Percentiles rank a stretch among this genome's conserved stretches.
phyloP scores from a whole-genome alignment of 306 rosid species.

The Lupinus albus region DNA sequence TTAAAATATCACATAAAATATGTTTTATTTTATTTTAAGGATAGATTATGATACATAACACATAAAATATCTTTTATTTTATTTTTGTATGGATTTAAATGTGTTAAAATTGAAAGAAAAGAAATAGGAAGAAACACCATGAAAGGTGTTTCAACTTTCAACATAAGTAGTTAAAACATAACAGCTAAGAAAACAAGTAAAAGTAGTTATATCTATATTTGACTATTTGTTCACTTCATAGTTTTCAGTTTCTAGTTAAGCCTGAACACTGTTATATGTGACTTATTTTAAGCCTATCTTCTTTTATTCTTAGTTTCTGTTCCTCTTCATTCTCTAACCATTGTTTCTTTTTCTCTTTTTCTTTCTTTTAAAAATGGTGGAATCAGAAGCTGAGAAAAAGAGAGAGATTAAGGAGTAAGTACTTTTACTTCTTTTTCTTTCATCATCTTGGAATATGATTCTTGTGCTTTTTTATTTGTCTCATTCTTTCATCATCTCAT shows the following conservation, averaged over 20 bases:
- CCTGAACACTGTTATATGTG: neutral
- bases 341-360: neutral
- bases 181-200: neutral
- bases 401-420: neutral
- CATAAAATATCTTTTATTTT: too few species aligned
- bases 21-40: too few species aligned
- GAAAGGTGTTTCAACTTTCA: neutral
- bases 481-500: slow-evolving; percentile 33
- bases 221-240: too few species aligned
- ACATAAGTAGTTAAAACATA: neutral
- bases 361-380: neutral
- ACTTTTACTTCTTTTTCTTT: neutral
- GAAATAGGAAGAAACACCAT: neutral
- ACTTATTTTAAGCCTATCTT: neutral
- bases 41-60: too few species aligned
- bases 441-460: neutral
- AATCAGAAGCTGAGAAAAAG: neutral
- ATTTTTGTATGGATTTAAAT: too few species aligned
- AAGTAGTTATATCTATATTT: neutral
- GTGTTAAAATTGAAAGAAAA: too few species aligned
- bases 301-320: neutral
- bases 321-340: neutral
- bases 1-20: too few species aligned
- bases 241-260: too few species aligned
- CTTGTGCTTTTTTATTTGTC: neutral